phyloP scores from a whole-genome alignment of 2,329 filamentous ascomycete genomes.

The Lachnellula hyalina region DNA sequence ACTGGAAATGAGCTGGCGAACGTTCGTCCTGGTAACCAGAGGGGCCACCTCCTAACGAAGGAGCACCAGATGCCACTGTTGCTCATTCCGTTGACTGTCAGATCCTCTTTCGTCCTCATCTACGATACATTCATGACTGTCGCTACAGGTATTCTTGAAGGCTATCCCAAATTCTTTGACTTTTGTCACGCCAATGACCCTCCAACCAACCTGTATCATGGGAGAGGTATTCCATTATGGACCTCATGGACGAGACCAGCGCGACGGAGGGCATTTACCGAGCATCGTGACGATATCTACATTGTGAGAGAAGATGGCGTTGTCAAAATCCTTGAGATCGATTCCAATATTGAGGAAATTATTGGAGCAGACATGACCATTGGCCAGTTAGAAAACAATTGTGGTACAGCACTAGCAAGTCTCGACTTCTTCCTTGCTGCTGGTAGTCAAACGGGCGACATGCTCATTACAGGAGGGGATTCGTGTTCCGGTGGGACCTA shows the following conservation, averaged over 20 bases:
- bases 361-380: constrained; percentile 52
- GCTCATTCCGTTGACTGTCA: constrained; percentile 65
- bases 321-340: constrained; percentile 67
- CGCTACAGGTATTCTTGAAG: constrained; percentile 49
- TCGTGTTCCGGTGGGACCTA: constrained; percentile 74
- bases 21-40: constrained; percentile 42
- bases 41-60: constrained; percentile 45
- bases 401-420: constrained; percentile 77
- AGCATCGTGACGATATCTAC: constrained; percentile 72
- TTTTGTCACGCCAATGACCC: constrained; percentile 39
- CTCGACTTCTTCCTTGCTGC: constrained; percentile 29
- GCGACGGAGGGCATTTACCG: constrained; percentile 55
- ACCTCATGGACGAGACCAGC: constrained; percentile 78
- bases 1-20: constrained; percentile 42
- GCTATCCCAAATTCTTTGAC: constrained; percentile 43
- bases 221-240: constrained; percentile 57
- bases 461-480: constrained; percentile 44
- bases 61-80: constrained; percentile 59
- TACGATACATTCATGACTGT: constrained; percentile 54
- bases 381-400: constrained; percentile 65
- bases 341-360: constrained; percentile 46
- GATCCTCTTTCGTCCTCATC: constrained; percentile 66
- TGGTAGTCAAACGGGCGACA: constrained; percentile 40
- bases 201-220: constrained; percentile 43
- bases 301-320: constrained; percentile 83